Evolutionary conservation across 1,284 basidiomycete genomes (phyloP).

Genomic region (Papiliotrema flavescens): DNA sequence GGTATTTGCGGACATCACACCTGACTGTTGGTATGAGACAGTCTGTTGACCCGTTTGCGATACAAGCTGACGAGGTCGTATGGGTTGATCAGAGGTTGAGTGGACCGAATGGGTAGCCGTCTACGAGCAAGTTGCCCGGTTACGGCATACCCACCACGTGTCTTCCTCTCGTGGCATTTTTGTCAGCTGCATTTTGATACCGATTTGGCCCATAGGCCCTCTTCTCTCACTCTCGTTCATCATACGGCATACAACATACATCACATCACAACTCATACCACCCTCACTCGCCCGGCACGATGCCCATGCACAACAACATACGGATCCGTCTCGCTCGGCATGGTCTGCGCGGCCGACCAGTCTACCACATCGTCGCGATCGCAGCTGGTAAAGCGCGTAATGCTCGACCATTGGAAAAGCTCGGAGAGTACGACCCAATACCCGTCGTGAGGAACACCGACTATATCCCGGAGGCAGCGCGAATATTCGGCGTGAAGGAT

Average conservation of each 20-base stretch:
- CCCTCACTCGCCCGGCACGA: no score
- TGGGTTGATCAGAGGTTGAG: not conserved
- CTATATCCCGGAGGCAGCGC: constrained; percentile 22
- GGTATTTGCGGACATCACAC: not conserved
- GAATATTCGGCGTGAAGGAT: constrained; percentile 40
- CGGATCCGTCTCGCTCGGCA: constrained; percentile 82
- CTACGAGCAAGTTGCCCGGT: no score
- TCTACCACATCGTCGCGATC: constrained; percentile 83
- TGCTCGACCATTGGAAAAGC: constrained; percentile 83
- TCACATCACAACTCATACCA: no score
- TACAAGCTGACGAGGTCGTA: no score
- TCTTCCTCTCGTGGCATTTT: no score
- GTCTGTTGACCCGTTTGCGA: no score
- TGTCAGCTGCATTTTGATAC: no score
- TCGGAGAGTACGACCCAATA: constrained; percentile 80
- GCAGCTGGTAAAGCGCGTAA: constrained; percentile 71
- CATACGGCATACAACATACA: no score
- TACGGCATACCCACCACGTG: no score
- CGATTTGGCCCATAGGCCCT: no score
- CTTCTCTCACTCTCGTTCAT: no score
- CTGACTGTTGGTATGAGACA: not conserved
- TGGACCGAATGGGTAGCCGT: not conserved
- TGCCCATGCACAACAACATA: constrained; percentile 61
- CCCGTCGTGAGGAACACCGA: constrained; percentile 36
- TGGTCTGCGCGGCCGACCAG: constrained; percentile 70